Evolutionary conservation across 495 filamentous ascomycete genomes (phyloP).

Genomic region (Penicillium pancosmium): DNA sequence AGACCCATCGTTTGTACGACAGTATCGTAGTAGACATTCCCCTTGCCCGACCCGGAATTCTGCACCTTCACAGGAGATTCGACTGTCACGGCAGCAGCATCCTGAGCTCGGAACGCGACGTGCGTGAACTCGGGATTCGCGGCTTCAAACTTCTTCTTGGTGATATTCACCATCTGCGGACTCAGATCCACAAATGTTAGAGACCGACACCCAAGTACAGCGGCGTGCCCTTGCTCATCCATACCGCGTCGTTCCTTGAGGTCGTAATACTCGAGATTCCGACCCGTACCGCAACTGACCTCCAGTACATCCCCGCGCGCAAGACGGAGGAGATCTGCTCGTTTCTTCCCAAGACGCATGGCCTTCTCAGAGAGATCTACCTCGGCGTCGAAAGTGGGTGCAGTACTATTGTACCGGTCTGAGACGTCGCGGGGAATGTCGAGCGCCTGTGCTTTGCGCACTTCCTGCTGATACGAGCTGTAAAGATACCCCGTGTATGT

Average conservation of each 20-base stretch:
- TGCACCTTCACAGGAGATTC: conserved; percentile 4
- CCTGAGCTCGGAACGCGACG: conserved; percentile 47
- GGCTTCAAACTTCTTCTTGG: conserved; percentile 59
- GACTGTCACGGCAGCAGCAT: conserved; percentile 34
- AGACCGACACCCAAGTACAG: conserved; percentile 46
- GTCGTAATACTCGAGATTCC: conserved; percentile 78
- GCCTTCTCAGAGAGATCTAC: conserved; percentile 67
- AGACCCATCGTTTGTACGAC: conserved; percentile 91
- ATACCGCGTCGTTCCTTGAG: conserved; percentile 65
- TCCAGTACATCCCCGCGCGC: conserved; percentile 85
- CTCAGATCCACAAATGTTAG: conserved; percentile 69
- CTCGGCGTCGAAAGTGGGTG: conserved; percentile 61
- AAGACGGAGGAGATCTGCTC: conserved; percentile 59
- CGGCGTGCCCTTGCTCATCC: conserved; percentile 55
- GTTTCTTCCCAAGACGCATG: conserved; percentile 63
- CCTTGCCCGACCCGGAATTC: background rate
- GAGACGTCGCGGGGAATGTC: conserved; percentile 54
- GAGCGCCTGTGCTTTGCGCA: conserved; percentile 38
- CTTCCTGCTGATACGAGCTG: conserved; percentile 45
- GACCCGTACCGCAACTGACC: conserved; percentile 86
- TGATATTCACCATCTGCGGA: conserved; percentile 63
- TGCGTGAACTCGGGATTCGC: conserved; percentile 48
- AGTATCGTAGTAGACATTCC: conserved; percentile 66
- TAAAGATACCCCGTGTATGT: conserved; percentile 58
- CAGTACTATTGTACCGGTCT: conserved; percentile 59